Evolutionary conservation across 2,329 filamentous ascomycete genomes (phyloP), one percentile per base, ranked within the genome.

Genomic region (Colletotrichum neosansevieriae): DNA sequence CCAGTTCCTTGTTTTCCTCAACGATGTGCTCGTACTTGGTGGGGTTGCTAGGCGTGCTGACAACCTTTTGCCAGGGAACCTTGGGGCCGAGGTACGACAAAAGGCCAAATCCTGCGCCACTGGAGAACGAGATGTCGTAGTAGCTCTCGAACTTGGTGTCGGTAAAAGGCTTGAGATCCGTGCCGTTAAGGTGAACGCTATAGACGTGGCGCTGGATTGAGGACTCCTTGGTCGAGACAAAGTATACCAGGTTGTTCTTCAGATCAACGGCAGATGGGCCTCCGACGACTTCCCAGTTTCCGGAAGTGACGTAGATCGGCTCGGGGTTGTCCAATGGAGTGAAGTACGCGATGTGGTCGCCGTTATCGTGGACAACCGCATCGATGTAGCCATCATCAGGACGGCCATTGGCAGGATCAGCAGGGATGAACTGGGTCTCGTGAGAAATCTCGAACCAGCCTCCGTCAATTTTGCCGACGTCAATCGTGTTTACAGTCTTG

Each of bases 391-490:
- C 96, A 78, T 98, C 94, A 5, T 95, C 80, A 2, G 88, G 84
- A 21, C 94, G 90, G 13, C 92, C 93, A 70, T 92, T 93, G 11
- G 81, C 78, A 21, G 92, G 87, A 76, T 98, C 93, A 3, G 94
- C 92, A 2, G 96, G 96, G 65, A 99, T 91, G 76, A 92, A 98
- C 13, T 84, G 89, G 3, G 94, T 97, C 47, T 91, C 88, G 74
- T 97, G 91, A 1, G 94, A 93, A 47, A 97, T 93, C 80, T 99
- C 96, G 74, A 98, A 95, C 96, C 96, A 99, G 38, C 96, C 97
- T 21, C 94, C 94, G 77, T 99, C 96, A n/a, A 98, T 84, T 65
- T 91, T 86, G 71, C 89, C 88, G 56, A 98, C 89, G 77, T 99
- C 89, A 56, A 93, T 87, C 19, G 90, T 91, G 71, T 95, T 87